phyloP scores from a whole-genome alignment of 2,329 filamentous ascomycete species.

The Chaetothyriales sp. region DNA sequence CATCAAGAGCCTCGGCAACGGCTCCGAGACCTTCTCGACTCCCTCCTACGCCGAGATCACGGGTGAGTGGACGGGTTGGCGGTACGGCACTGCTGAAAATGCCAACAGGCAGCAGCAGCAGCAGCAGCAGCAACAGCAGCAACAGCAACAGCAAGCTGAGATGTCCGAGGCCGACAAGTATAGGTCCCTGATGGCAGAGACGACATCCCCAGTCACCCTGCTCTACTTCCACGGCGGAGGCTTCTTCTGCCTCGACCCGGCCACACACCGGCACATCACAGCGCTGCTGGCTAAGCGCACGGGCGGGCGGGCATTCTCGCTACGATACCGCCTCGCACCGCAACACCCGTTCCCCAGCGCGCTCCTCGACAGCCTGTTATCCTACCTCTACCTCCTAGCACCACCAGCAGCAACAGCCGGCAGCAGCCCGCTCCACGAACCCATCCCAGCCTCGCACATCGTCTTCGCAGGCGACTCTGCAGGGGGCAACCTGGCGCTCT shows the following conservation, averaged over 20 bases:
- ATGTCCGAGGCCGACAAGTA: constrained; percentile 31
- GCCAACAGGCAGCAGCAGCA: constrained; percentile 13
- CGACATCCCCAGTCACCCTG: constrained; percentile 27
- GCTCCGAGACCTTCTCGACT: constrained; percentile 24
- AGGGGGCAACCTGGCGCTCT: constrained; percentile 29
- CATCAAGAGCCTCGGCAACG: constrained; percentile 26
- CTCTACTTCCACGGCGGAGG: constrained; percentile 35
- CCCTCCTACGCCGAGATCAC: constrained; percentile 23
- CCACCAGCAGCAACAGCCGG: constrained; percentile 20
- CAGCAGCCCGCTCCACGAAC: constrained; percentile 22
- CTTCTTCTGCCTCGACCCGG: constrained; percentile 32
- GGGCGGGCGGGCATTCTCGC: constrained; percentile 27
- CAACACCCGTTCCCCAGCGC: constrained; percentile 34
- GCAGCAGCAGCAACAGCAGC: too few species aligned
- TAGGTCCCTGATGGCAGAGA: constrained; percentile 24
- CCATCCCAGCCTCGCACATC: constrained; percentile 30
- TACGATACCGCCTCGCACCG: constrained; percentile 34
- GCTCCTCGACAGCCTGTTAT: constrained; percentile 31
- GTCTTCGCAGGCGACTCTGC: constrained; percentile 33
- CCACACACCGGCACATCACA: constrained; percentile 25
- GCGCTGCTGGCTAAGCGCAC: constrained; percentile 24
- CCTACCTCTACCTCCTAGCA: constrained; percentile 33
- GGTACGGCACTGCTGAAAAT: constrained; percentile 25
- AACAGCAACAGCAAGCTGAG: constrained; percentile 22
- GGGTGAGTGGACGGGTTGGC: constrained; percentile 33